Evolutionary conservation across 2,329 filamentous ascomycete genomes (phyloP).

Genomic region (Orbilia brochopaga): DNA sequence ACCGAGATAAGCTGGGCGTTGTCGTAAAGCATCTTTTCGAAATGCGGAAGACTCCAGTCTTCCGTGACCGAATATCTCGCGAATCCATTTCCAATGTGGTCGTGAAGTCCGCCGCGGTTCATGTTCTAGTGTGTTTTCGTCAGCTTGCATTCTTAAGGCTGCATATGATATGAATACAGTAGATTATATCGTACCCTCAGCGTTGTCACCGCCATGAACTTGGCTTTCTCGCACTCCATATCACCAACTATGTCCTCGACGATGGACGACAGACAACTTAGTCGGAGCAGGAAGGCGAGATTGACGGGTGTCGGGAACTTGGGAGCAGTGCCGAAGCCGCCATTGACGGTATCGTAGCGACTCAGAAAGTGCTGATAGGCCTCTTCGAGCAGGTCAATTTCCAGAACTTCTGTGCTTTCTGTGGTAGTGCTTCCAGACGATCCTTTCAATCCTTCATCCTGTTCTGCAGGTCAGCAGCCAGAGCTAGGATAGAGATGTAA

Average conservation of each 20-base stretch:
- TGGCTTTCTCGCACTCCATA: constrained; percentile 74
- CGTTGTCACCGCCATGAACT: constrained; percentile 79
- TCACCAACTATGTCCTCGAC: constrained; percentile 88
- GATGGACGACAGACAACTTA: constrained; percentile 72
- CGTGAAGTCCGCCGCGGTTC: constrained; percentile 72
- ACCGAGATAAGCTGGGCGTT: constrained; percentile 83
- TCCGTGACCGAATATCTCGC: constrained; percentile 85
- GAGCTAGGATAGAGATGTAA: background rate
- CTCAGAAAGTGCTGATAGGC: constrained; percentile 79
- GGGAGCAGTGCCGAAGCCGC: constrained; percentile 78
- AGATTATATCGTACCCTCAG: constrained; percentile 60
- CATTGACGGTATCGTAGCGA: constrained; percentile 78
- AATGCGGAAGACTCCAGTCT: constrained; percentile 93
- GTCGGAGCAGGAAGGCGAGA: constrained; percentile 77
- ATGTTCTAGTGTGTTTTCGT: constrained; percentile 65
- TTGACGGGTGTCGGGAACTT: constrained; percentile 92
- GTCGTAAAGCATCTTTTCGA: constrained; percentile 96
- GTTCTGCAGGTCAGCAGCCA: background rate
- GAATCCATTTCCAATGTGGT: constrained; percentile 79
- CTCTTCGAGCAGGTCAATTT: constrained; percentile 89
- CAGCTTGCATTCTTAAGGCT: background rate
- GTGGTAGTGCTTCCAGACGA: constrained; percentile 32
- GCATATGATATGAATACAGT: background rate
- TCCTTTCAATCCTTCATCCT: constrained; percentile 54
- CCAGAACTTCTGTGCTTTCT: constrained; percentile 71